Evolutionary conservation across 1,284 basidiomycete species (phyloP).

Genomic region (Tilletiopsis washingtonensis): DNA sequence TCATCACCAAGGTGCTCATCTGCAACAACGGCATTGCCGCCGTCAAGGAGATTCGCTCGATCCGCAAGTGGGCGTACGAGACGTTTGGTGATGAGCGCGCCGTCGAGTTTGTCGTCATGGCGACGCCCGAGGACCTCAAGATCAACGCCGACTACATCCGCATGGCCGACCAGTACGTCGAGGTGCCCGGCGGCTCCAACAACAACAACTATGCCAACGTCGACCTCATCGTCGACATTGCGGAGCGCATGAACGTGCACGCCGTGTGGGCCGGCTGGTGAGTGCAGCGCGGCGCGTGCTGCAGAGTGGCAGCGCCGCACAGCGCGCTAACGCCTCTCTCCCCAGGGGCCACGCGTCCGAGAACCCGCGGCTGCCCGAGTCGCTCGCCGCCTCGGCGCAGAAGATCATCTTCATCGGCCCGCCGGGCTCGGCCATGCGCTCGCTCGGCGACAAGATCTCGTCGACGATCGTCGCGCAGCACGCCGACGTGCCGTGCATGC

Average conservation of each 20-base stretch:
- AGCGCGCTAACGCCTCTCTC: not conserved
- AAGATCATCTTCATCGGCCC: slow-evolving; percentile 99
- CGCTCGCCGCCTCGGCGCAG: slow-evolving; percentile 78
- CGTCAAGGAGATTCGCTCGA: slow-evolving; percentile 97
- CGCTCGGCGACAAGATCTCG: slow-evolving; percentile 98
- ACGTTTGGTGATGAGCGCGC: slow-evolving; percentile 93
- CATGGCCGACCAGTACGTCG: slow-evolving; percentile 98
- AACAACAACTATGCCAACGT: slow-evolving; percentile 99
- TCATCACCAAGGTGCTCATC: slow-evolving; percentile 82
- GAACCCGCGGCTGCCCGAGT: slow-evolving; percentile 95
- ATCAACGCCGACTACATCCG: slow-evolving; percentile 99
- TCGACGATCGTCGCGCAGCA: slow-evolving; percentile 98
- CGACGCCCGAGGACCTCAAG: slow-evolving; percentile 89
- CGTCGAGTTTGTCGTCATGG: slow-evolving; percentile 99
- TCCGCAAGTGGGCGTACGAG: slow-evolving; percentile 99
- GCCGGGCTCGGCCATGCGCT: slow-evolving; percentile 97
- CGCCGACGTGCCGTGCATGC: slow-evolving; percentile 95
- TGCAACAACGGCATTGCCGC: slow-evolving; percentile 78
- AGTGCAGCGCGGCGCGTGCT: slow-evolving; percentile 19
- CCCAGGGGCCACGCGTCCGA: slow-evolving; percentile 87
- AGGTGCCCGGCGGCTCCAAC: slow-evolving; percentile 95
- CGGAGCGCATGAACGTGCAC: slow-evolving; percentile 92
- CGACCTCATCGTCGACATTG: slow-evolving; percentile 96
- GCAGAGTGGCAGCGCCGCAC: not conserved
- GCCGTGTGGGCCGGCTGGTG: slow-evolving; percentile 99